Base-by-base conservation (phyloP, 2,329 filamentous ascomycete genomes). In the Trichoderma koningii region DNA sequence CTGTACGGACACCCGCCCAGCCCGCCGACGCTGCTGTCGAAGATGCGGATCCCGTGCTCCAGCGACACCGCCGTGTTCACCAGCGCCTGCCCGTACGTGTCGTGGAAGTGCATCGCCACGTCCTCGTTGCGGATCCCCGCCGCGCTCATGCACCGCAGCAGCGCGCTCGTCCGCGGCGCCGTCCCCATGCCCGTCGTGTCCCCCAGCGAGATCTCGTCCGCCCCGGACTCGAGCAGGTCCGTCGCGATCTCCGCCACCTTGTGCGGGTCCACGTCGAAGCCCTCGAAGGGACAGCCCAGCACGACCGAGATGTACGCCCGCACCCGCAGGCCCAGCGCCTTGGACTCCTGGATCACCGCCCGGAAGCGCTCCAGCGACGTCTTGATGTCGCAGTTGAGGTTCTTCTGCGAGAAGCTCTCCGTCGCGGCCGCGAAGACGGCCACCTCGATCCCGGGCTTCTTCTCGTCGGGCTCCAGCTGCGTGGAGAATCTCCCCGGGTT, bases 121-220 rank as follows among this genome's bases (percentile, higher is more conserved):
- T 91, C 88, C 70, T 88, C 86, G 63, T 83, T 84, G 21, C 88
- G 83, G 19, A 96, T 83, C 0, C 88, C 89, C 1, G 89, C 89
- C 1, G 86, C 83, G 9, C 81, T 76, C 76, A 92, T 79, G 64
- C 87, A 87, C 68, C 83, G 82, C 65, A 93, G 80, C 53, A 93
- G 79, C 64, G 86, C 84, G 63, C 81, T 79, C 2, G 89, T 92
- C 64, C 86, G 81, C 19, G 87, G 88, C n/a, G 87, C 88, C 0
- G 91, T 96, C 38, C 93, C 93, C 85, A 96, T 93, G 19, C 93
- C 93, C 0, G 93, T 94, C 0, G 93, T 97, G 73, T 97, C 93
- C 7, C 92, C 93, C 0, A 97, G 85, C 1, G 90, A 91, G 70
- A 97, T 93, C 81, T 97, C 92, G 73, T 96, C 92, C 21, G 92